Base-by-base conservation (phyloP, 2,329 filamentous ascomycete species). In the Bertia moriformis region DNA sequence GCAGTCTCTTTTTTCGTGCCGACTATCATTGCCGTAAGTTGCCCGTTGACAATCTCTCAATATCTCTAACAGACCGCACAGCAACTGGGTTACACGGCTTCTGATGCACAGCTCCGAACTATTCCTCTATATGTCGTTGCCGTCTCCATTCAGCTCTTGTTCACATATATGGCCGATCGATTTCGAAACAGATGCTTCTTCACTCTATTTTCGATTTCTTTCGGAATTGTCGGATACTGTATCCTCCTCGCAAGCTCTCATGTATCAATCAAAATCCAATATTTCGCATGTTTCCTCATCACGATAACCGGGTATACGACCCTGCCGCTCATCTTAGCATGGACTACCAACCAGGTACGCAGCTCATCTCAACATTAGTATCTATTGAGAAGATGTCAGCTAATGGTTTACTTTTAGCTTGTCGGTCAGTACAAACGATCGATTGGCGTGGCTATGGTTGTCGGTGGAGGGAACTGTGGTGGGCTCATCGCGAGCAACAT, bases 301-400 rank as follows among this genome's bases (percentile, higher is more conserved):
- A 61, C 58, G 27, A 46, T 68, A 3, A 58, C 63, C 0, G 24
- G 24, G 24, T n/a, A 29, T 29, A 10, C n/a, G n/a, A 10, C 24
- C 24, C 24, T 10, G 10, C 24, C 24, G 24, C 24, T 29, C 24
- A 46, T 55, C 15, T 38, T 56, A 13, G 57, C 54, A 41, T 64
- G 61, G 61, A 50, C 57, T 1, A 44, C 59, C 4, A 63, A 63
- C 46, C 63, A 71, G 44, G 60, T 73, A 45, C n/a, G n/a, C n/a
- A n/a, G n/a, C n/a, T n/a, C n/a, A n/a, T n/a, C n/a, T n/a, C n/a
- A n/a, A n/a, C n/a, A n/a, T n/a, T n/a, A n/a, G n/a, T n/a, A n/a
- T n/a, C n/a, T n/a, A n/a, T n/a, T n/a, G n/a, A n/a, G n/a, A n/a
- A n/a, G n/a, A n/a, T n/a, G n/a, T n/a, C n/a, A n/a, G n/a, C n/a